Base-by-base conservation (phyloP, 140 eudicot genomes). In the Bidens hawaiensis region DNA sequence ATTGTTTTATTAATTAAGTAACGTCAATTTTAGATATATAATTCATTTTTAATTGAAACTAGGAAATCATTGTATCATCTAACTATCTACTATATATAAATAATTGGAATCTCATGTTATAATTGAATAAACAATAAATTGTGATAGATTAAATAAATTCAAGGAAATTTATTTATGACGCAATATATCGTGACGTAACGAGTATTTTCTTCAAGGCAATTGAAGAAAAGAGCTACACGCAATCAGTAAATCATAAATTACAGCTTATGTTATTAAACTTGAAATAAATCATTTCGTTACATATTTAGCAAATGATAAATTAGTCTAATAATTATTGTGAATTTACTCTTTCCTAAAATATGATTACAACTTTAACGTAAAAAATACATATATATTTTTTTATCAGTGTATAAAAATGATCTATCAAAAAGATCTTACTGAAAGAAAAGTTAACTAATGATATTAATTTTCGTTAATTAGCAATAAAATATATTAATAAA, bases 181-280 rank as follows among this genome's bases (percentile, higher is more conserved):
- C 65, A 53, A 52, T 62, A 62, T 71, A 71, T 63, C 50, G 65
- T 62, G 76, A 71, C 76, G 76, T 56, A 52, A 40, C 16, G 4
- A 34, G 16, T 21, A 19, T 31, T 60, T 49, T 9, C 31, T 49
- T 38, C 57, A 51, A 38, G 57, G 38, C 47, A 25, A 27, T 38
- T 6, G 56, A 70, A 49, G 14, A 36, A 25, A 60, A 31, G 22
- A 46, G 27, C 23, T 16, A 70, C 47, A 71, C 70, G 70, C 56
- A 71, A 71, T 27, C 22, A 54, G n/a, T 54, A 15, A 14, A 54
- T 60, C 30, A 21, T 13, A 60, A 13, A 2, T 60, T 33, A 18
- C 26, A 58, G 2, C 41, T 17, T 18, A 3, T 1, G 17, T 33
- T 18, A 18, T 18, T 17, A 10, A 10, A 9, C 40, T 28, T 9